Conservation (phyloP, 805 yeast genomes). For the Myxozyma udenii region DNA sequence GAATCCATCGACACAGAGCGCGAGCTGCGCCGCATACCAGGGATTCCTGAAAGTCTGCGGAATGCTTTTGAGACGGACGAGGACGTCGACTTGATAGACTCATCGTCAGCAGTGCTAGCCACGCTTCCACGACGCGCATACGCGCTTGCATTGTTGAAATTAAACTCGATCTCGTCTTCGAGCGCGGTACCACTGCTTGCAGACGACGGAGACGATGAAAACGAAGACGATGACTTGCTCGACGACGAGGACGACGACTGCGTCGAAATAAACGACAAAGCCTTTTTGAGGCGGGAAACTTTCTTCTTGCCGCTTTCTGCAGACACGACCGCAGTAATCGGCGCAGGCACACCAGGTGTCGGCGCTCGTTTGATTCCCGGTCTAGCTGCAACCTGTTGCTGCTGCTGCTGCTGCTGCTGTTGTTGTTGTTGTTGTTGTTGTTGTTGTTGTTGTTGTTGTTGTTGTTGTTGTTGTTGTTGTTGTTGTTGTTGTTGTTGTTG, state of each 20-base stretch:
- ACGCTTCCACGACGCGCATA: conserved; percentile 1
- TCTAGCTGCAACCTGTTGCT: too few relatives aligned
- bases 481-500: too few relatives aligned
- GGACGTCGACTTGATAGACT: conserved; percentile 21
- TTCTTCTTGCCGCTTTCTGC: background rate
- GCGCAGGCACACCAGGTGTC: conserved; percentile 1
- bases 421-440: too few relatives aligned
- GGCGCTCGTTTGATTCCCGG: too few relatives aligned
- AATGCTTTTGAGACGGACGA: conserved; percentile 24
- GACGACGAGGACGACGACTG: background rate
- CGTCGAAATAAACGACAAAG: conserved; percentile 16
- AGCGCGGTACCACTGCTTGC: background rate
- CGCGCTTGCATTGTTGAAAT: conserved; percentile 7
- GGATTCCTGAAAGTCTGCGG: conserved; percentile 5
- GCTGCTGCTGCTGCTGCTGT: too few relatives aligned
- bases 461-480: too few relatives aligned
- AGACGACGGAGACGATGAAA: background rate
- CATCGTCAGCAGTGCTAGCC: conserved; percentile 7
- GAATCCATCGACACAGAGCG: background rate
- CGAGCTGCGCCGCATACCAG: background rate
- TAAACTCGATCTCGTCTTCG: conserved; percentile 13
- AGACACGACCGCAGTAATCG: background rate
- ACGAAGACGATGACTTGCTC: background rate
- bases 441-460: too few relatives aligned
- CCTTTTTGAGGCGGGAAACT: conserved; percentile 13